Conservation (phyloP, 768 basidiomycete genomes). For the Lentinula sp. region DNA sequence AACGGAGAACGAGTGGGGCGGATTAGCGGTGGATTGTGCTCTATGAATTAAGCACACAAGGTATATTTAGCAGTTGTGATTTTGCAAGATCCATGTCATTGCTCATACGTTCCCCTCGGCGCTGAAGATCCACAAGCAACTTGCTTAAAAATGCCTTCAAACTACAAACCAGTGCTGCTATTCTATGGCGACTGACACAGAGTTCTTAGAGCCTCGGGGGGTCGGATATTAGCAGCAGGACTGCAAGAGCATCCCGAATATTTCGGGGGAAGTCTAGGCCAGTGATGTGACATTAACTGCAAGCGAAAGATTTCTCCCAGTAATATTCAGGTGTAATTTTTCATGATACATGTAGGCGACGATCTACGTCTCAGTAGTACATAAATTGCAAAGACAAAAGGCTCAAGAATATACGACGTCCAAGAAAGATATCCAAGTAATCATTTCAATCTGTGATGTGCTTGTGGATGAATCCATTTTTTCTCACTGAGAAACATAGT, state of each 20-base stretch:
- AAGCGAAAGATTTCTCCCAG: too few relatives aligned
- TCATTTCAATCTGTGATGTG: neutral
- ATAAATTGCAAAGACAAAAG: neutral
- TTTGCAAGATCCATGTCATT: neutral
- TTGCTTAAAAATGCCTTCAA: neutral
- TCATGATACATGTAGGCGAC: neutral
- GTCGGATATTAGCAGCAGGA: neutral
- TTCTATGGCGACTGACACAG: neutral
- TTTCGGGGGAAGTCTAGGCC: neutral
- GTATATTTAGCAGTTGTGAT: neutral
- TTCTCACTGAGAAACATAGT: neutral
- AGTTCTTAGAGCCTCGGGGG: neutral
- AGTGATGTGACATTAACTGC: neutral
- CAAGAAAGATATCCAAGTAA: neutral
- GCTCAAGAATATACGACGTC: neutral
- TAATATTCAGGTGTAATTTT: neutral
- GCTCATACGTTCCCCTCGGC: neutral
- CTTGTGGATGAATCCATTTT: neutral
- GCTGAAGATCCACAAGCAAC: neutral
- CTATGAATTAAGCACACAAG: neutral
- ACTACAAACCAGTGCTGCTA: neutral
- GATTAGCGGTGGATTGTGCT: neutral
- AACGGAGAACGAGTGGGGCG: slow-evolving; percentile 40
- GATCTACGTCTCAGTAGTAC: neutral
- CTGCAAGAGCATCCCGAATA: neutral